Evolutionary conservation across 192 early-diverging fungal genomes (phyloP).

Genomic region (Backusella psychrophila): DNA sequence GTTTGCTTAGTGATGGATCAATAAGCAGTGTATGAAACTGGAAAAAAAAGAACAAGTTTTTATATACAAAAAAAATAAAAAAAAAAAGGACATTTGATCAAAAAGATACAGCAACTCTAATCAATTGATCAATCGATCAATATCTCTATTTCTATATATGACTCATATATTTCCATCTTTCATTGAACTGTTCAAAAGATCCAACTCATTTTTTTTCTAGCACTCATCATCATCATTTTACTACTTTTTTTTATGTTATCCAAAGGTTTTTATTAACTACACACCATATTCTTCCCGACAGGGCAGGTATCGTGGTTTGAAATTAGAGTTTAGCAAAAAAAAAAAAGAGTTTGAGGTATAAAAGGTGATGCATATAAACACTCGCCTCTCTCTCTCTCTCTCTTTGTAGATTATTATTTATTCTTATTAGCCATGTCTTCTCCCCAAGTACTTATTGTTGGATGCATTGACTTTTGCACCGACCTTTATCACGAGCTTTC

Average conservation of each 20-base stretch:
- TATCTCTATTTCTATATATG: background rate
- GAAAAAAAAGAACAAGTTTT: too few species aligned
- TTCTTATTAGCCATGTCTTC: background rate
- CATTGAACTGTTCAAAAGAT: background rate
- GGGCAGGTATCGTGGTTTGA: background rate
- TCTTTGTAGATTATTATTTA: background rate
- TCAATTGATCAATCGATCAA: background rate
- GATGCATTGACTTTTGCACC: slow-evolving; percentile 23
- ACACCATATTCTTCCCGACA: background rate
- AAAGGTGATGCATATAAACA: background rate
- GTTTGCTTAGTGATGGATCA: too few species aligned
- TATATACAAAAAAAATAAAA: too few species aligned
- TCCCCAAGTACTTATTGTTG: slow-evolving; percentile 26
- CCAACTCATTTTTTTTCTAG: background rate
- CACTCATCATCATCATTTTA: background rate
- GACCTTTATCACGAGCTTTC: slow-evolving; percentile 17
- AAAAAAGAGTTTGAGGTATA: background rate
- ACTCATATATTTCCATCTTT: background rate
- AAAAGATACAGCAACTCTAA: background rate
- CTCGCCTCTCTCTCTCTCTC: background rate
- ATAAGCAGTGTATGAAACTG: too few species aligned
- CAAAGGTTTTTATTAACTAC: background rate
- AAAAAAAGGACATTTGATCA: too few species aligned
- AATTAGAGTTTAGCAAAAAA: background rate
- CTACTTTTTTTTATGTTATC: background rate